Percentiles rank a stretch among this genome's conserved stretches.
Conservation (phyloP, 495 filamentous ascomycete species). For the Entonaema liquescens region DNA sequence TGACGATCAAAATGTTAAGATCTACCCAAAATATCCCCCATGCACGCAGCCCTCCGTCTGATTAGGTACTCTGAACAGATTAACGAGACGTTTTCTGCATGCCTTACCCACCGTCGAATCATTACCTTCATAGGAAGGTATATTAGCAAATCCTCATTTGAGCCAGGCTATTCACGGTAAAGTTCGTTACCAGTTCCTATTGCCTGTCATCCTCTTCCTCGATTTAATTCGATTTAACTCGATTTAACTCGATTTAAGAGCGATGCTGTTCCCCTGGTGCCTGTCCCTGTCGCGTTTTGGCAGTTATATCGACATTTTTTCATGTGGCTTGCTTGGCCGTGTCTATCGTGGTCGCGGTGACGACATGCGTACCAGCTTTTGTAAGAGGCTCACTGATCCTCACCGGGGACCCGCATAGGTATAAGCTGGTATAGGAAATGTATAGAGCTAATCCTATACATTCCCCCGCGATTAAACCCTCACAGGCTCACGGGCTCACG, state of each 20-base stretch:
- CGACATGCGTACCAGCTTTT: slow-evolving; percentile 24
- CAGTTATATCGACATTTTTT: background rate
- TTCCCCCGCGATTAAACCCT: slow-evolving; percentile 16
- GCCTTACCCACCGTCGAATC: slow-evolving; percentile 29
- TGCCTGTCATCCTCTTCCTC: slow-evolving; percentile 3
- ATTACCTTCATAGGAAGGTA: slow-evolving; percentile 40
- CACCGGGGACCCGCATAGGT: slow-evolving; percentile 12
- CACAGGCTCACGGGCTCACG: too few relatives aligned
- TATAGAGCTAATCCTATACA: slow-evolving; percentile 3
- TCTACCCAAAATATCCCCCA: slow-evolving; percentile 15
- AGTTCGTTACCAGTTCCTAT: slow-evolving; percentile 24
- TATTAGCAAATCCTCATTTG: slow-evolving; percentile 41
- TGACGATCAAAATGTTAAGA: slow-evolving; percentile 35
- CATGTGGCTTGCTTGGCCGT: slow-evolving; percentile 16
- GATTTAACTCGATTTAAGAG: slow-evolving; percentile 5
- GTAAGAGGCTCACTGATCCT: slow-evolving; percentile 11
- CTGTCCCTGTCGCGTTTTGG: background rate
- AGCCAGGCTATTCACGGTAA: slow-evolving; percentile 23
- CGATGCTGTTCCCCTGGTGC: background rate
- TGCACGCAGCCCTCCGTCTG: slow-evolving; percentile 15
- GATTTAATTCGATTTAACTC: slow-evolving; percentile 5
- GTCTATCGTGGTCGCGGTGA: slow-evolving; percentile 30
- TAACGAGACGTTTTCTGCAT: slow-evolving; percentile 17
- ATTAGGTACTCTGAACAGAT: slow-evolving; percentile 15
- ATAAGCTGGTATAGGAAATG: too few relatives aligned